Percentiles rank a stretch among this genome's conserved stretches.
These are phyloP conservation scores for Volvox carteri DNA, from an alignment of 163 green algal species.

Conservation along the genomic window DNA sequence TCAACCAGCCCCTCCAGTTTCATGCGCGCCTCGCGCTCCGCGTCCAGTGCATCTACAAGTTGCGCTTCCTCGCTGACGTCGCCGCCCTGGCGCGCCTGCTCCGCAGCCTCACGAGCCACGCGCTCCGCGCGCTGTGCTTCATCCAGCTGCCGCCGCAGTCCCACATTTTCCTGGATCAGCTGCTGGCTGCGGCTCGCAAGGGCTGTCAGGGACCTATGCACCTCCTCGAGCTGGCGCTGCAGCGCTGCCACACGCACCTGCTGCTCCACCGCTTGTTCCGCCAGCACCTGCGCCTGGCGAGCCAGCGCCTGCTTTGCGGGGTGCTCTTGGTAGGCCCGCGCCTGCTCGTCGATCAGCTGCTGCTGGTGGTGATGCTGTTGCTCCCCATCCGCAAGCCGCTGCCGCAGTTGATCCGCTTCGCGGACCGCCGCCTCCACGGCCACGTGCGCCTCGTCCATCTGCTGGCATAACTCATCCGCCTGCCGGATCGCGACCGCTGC, in stretches of 20 bases:
- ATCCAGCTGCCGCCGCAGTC: not conserved
- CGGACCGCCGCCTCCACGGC: not conserved
- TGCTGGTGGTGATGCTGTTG: not conserved
- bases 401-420: conserved; percentile 1
- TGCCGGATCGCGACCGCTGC: not conserved
- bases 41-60: not conserved
- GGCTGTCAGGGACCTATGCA: conserved; percentile 2
- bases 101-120: not conserved
- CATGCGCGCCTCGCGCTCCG: not conserved
- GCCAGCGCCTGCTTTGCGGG: not conserved
- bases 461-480: conserved; percentile 7
- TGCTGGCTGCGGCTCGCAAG: conserved; percentile 10
- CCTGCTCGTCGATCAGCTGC: conserved; percentile 6
- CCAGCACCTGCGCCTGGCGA: not conserved
- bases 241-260: not conserved
- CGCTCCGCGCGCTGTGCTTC: not conserved
- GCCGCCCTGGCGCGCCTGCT: not conserved
- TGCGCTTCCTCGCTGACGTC: not conserved
- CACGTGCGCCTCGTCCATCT: conserved; percentile 18
- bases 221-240: conserved; percentile 24
- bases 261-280: conserved; percentile 21
- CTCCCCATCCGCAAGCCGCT: conserved; percentile 9
- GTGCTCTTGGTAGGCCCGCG: not conserved
- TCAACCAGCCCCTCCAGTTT: conserved; percentile 6
- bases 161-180: conserved; percentile 10